A percentile compares a stretch with the other conserved stretches of the same genome.
phyloP scores from a whole-genome alignment of 2,329 filamentous ascomycete species.

The Cladosporium colombiae region DNA sequence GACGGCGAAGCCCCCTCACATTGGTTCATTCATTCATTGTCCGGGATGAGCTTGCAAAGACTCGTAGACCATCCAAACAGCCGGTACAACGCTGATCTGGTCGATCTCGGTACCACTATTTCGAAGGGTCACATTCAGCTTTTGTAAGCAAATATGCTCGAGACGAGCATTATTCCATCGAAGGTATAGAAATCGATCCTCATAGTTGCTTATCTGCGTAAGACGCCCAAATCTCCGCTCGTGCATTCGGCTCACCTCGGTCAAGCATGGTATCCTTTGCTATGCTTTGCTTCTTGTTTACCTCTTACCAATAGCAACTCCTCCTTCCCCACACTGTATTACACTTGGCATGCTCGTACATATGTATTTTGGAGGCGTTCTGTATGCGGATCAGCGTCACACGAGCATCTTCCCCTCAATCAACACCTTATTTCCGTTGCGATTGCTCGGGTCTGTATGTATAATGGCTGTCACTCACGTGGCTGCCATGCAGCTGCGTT shows the following conservation, averaged over 20 bases:
- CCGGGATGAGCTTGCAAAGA: not conserved
- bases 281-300: not conserved
- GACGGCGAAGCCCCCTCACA: not conserved
- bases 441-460: no score
- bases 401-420: conserved; percentile 18
- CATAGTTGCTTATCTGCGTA: not conserved
- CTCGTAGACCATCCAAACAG: not conserved
- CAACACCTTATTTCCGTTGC: conserved; percentile 4
- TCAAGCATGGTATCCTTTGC: not conserved
- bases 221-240: not conserved
- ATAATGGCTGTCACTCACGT: not conserved
- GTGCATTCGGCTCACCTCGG: not conserved
- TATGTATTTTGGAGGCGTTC: not conserved
- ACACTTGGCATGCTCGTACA: conserved; percentile 13
- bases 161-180: not conserved
- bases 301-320: not conserved
- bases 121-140: not conserved
- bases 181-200: not conserved
- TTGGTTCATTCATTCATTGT: no score
- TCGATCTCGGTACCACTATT: not conserved
- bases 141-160: not conserved
- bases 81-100: not conserved
- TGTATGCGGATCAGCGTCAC: conserved; percentile 15
- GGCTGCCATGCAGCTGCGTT: conserved; percentile 8
- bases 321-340: not conserved